Evolutionary conservation across 2,329 filamentous ascomycete genomes (phyloP).

Genomic region (Grosmannia huntii): DNA sequence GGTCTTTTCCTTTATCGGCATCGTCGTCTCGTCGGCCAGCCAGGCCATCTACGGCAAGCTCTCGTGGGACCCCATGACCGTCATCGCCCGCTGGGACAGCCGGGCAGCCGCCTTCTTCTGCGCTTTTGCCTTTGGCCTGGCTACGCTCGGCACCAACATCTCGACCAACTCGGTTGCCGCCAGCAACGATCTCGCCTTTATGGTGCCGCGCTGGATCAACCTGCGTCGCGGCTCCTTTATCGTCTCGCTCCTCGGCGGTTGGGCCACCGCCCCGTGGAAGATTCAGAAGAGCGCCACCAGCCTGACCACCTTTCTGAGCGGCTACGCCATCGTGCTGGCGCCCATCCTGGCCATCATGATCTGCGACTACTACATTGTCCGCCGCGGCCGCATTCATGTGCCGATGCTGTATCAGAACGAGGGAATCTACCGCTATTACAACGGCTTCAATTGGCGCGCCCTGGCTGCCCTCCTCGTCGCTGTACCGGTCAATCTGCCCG

Average conservation of each 20-base stretch:
- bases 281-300: slow-evolving; percentile 11
- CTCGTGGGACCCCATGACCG: slow-evolving; percentile 13
- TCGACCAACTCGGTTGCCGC: slow-evolving; percentile 24
- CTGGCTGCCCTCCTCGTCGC: slow-evolving; percentile 1
- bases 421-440: slow-evolving; percentile 20
- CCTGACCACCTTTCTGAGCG: slow-evolving; percentile 12
- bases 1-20: slow-evolving; percentile 21
- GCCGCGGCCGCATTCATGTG: slow-evolving; percentile 21
- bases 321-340: slow-evolving; percentile 13
- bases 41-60: slow-evolving; percentile 26
- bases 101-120: slow-evolving; percentile 15
- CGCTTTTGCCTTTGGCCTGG: slow-evolving; percentile 11
- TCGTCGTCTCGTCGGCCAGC: slow-evolving; percentile 27
- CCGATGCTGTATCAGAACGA: slow-evolving; percentile 23
- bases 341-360: slow-evolving; percentile 20
- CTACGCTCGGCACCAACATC: slow-evolving; percentile 13
- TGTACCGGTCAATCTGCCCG: slow-evolving; percentile 8
- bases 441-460: slow-evolving; percentile 13
- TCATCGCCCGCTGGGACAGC: slow-evolving; percentile 11
- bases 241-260: slow-evolving; percentile 13
- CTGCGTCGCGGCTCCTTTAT: slow-evolving; percentile 20
- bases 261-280: slow-evolving; percentile 16
- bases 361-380: slow-evolving; percentile 26
- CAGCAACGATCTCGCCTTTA: slow-evolving; percentile 21
- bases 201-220: slow-evolving; percentile 22